Base-by-base conservation (phyloP, 495 filamentous ascomycete genomes). In the Aspergillus asperescens region DNA sequence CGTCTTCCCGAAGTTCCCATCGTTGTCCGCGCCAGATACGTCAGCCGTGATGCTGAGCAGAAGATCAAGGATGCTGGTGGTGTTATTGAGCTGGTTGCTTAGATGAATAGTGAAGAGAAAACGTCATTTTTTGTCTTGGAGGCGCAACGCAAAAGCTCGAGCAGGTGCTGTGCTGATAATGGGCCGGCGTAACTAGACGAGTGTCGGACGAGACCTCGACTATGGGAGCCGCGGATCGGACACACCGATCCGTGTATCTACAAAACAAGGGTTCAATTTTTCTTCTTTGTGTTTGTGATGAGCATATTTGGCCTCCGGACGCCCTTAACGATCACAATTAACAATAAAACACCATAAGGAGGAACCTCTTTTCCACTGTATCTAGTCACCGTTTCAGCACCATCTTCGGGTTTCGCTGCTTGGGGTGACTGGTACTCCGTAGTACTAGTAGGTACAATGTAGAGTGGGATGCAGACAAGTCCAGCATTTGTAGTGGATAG, bases 11-110 rank as follows among this genome's bases (percentile, higher is more conserved):
- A 88, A 60, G 77, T 94, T 60, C 90, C 90, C 47, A 62, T 96
- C 62, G 85, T 96, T 61, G 87, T 96, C 65, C 85, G 87, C 68
- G 90, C 90, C 56, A 75, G 90, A 64, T 94, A 86, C 73, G 83
- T 96, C 74, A 89, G 84, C 77, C 82, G 83, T 69, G 78, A 89
- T 66, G 90, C 90, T 55, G 90, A 96, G 83, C 76, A 82, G 76
- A 96, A 96, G 83, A 95, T 96, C 77, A 91, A 87, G 70, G 90
- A 87, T 66, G 88, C 88, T 69, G 90, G 90, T 71, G 90, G 90
- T 69, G 82, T 94, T 63, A 80, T 93, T 57, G 88, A 96, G 77
- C 75, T 96, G 67, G 89, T 96, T 61, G 89, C 89, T 74, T 96
- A 87, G 81, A 72, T 62, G 61, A 65, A 35, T 5, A 65, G 54